A percentile compares a stretch with the other conserved stretches of the same genome.
These are phyloP conservation scores for Chloranthus sessilifolius DNA, from an alignment of 164 flowering plant genomes.

Conservation along the genomic window DNA sequence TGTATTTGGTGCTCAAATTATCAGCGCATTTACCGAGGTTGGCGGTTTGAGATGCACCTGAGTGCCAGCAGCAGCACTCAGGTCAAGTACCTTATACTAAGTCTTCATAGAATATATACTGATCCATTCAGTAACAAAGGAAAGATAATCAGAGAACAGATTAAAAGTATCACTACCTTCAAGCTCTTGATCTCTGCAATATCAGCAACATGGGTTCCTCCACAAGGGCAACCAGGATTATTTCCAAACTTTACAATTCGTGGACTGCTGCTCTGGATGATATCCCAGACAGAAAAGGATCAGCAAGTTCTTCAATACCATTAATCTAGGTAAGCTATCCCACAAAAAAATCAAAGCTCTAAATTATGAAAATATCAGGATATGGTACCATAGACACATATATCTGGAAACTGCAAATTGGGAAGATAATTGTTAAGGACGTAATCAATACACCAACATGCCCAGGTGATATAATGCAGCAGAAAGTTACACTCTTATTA, in stretches of 20 bases:
- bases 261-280: constrained; percentile 64
- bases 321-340: not conserved
- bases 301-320: not conserved
- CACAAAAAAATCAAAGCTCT: too few relatives aligned
- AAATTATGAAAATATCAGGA: not conserved
- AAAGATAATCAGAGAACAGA: not conserved
- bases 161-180: constrained; percentile 37
- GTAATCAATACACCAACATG: not conserved
- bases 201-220: constrained; percentile 87
- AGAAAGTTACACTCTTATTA: too few relatives aligned
- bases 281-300: constrained; percentile 6
- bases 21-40: too few relatives aligned
- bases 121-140: too few relatives aligned
- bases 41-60: too few relatives aligned
- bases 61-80: too few relatives aligned
- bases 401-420: not conserved
- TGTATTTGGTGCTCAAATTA: too few relatives aligned
- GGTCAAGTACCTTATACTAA: too few relatives aligned
- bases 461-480: too few relatives aligned
- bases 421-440: not conserved
- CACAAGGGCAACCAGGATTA: constrained; percentile 86
- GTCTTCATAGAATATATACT: too few relatives aligned
- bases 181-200: constrained; percentile 60
- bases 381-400: not conserved
- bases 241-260: constrained; percentile 63